Conservation (phyloP, 2,329 filamentous ascomycete genomes). For the Fusarium sp. region DNA sequence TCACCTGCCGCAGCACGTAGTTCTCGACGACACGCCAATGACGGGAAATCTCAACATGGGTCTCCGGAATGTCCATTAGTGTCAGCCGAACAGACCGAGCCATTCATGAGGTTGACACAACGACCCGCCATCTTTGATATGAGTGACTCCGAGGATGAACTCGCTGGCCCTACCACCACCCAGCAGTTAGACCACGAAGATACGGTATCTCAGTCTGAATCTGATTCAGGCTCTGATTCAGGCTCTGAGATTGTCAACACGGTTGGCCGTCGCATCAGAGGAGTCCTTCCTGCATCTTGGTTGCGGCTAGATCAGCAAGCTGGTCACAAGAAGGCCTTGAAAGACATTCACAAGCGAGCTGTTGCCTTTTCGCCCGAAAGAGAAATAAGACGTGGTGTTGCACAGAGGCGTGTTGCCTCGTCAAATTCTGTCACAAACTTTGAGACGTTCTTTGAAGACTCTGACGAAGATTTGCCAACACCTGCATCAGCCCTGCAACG, state of each 20-base stretch:
- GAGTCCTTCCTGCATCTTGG: constrained; percentile 74
- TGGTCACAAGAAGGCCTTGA: constrained; percentile 45
- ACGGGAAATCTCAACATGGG: neutral
- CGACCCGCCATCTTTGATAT: constrained; percentile 17
- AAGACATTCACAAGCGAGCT: constrained; percentile 42
- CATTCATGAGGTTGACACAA: neutral
- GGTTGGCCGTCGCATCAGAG: constrained; percentile 60
- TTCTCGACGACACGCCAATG: constrained; percentile 29
- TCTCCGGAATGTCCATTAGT: neutral
- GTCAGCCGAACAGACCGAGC: neutral
- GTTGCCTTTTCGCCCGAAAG: constrained; percentile 50
- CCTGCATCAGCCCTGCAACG: constrained; percentile 23
- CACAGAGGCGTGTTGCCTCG: constrained; percentile 53
- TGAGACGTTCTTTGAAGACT: constrained; percentile 57
- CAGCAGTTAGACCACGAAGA: constrained; percentile 2
- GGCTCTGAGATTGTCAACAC: constrained; percentile 54
- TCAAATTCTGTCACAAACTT: constrained; percentile 40
- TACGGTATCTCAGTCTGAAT: constrained; percentile 42
- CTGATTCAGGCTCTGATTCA: constrained; percentile 51
- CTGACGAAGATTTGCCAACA: constrained; percentile 50
- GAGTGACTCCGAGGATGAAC: constrained; percentile 41
- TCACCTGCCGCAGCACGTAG: constrained; percentile 38
- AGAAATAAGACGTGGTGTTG: constrained; percentile 59
- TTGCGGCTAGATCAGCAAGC: constrained; percentile 65
- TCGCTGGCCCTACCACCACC: constrained; percentile 6